Evolutionary conservation across 768 basidiomycete species (phyloP), one percentile per base, ranked within the genome.

Genomic region (Chalciporus chontae): DNA sequence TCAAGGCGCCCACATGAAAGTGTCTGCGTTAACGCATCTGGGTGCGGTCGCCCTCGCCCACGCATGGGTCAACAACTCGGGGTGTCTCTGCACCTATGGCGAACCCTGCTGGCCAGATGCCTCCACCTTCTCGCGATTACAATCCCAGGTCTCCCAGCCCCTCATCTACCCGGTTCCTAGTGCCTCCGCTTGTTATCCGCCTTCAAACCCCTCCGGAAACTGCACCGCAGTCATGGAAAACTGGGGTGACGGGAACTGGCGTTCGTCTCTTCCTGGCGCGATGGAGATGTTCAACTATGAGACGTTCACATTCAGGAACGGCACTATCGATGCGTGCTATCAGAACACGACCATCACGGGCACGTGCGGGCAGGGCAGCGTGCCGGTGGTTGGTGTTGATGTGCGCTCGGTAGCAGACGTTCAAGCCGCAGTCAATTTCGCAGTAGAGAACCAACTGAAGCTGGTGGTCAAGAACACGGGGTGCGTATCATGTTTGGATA

Each of bases 291-390:
- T 60, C 2, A 68, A 71, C 38, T 69, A 53, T 40, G 71, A 66
- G 57, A 67, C 57, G 32, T 74, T 59, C 50, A 58, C 63, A 0
- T 73, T 66, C 18, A 47, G 47, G n/a, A 78, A 77, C 55, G 77
- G 72, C 24, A 78, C 74, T 32, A 74, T 78, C 38, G 72, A 73
- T 55, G 73, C 52, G 4, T 63, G 56, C 38, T 61, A 57, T 26
- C 43, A 74, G 32, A 68, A 73, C 19, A 73, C 71, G 29, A 45
- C 53, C 32, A 40, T 62, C 40, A 48, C 37, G 11, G 52, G 37
- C 2, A 39, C 42, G 4, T 65, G 62, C 38, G 48, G 47, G 17
- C 59, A 57, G 50, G 59, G 57, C 4, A 49, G 49, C 17, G 57
- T 64, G 8, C 55, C 62, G 4, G 50, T 42, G 5, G 50, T 61